Percentiles rank a stretch among this genome's conserved stretches.
phyloP scores from a whole-genome alignment of 2,329 filamentous ascomycete genomes.

The Cercospora sp. region DNA sequence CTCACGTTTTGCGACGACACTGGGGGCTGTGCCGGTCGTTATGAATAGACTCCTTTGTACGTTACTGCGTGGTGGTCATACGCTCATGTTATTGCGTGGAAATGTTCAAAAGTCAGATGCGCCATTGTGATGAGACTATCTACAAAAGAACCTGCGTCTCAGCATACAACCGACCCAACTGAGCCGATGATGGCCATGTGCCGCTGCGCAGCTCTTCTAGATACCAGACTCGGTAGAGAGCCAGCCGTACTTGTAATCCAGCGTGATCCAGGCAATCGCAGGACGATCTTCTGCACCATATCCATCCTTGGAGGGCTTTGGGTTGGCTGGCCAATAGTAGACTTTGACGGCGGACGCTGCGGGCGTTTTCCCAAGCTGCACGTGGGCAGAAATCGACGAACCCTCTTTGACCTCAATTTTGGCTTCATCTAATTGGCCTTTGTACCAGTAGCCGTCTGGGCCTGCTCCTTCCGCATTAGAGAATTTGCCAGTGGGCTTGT shows the following conservation, averaged over 20 bases:
- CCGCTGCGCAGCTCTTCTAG: not conserved
- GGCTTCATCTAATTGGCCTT: not conserved
- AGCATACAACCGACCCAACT: not conserved
- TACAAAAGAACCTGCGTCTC: not conserved
- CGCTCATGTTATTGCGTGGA: not conserved
- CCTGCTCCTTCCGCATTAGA: not conserved
- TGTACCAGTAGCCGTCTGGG: not conserved
- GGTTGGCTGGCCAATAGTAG: not conserved
- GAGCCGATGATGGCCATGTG: too few species aligned
- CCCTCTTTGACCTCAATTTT: not conserved
- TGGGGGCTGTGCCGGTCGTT: too few species aligned
- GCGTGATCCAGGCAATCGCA: not conserved
- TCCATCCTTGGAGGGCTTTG: not conserved
- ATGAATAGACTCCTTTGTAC: too few species aligned
- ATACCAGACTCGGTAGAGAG: not conserved
- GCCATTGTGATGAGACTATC: not conserved
- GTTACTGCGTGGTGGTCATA: too few species aligned
- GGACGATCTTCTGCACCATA: not conserved
- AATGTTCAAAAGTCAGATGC: too few species aligned
- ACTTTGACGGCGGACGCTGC: not conserved
- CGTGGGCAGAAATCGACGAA: not conserved
- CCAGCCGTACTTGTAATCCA: not conserved
- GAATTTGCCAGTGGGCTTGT: too few species aligned
- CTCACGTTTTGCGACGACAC: not conserved
- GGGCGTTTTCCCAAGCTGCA: not conserved